Evolutionary conservation across 371 early-diverging fungal genomes (phyloP), one percentile per base, ranked within the genome.

Genomic region (Saksenaea oblongispora): DNA sequence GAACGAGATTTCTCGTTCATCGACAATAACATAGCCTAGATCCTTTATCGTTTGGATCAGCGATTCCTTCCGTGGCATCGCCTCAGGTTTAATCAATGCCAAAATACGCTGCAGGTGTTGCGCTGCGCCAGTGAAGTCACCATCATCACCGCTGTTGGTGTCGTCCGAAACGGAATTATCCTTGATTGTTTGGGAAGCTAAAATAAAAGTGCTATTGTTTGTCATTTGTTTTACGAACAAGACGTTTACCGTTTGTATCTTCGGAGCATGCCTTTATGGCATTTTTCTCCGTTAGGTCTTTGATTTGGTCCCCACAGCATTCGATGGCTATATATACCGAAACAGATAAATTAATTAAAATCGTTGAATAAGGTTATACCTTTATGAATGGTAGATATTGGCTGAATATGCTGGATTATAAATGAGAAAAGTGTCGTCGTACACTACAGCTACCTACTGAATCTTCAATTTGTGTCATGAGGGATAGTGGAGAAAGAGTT

Each of bases 11-110:
- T 91, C 82, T 37, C 80, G 73, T 71, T 87, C 80, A 13, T 70
- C 79, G 37, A 87, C 76, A 58, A 93, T 79, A 8, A 54, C 69
- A 54, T 93, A 91, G 0, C 88, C 89, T 18, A 75, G 75, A 8
- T 74, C 73, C 34, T 65, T 41, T 35, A 92, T 87, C 37, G 64
- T 74, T 39, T 75, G 70, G 37, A 90, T 39, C 54, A 93, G 86
- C 34, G 78, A 84, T 56, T 87, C 84, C 59, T 79, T 79, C 56
- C 86, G 80, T 39, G 62, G 51, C 59, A 71, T 65, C 34, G 74
- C 79, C 62, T 75, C 74, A 18, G 76, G 75, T 44, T 76, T 79
- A 42, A 79, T 74, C 18, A 79, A 44, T 10, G 74, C 76, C 27
- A 79, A 18, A 0, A 70, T 78, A 34, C 54, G 37, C 47, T 65